A percentile compares a stretch with the other conserved stretches of the same genome.
phyloP scores from a whole-genome alignment of 352 stramenopile species.

The Phytopythium vexans region DNA sequence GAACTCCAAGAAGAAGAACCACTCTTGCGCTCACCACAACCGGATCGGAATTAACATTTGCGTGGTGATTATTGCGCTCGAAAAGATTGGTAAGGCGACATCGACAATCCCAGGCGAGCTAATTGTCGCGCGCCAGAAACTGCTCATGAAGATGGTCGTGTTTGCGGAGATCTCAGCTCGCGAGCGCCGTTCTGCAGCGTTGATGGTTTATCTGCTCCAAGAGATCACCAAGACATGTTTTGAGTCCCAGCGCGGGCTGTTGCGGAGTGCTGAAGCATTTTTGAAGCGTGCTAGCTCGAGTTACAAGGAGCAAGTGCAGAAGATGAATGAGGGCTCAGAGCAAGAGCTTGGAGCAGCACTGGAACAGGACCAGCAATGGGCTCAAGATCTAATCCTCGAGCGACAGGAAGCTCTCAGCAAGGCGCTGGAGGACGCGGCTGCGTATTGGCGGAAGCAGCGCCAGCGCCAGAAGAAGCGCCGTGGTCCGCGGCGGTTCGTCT shows the following conservation, averaged over 20 bases:
- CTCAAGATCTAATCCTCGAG: conserved; percentile 40
- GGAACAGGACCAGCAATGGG: conserved; percentile 52
- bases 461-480: conserved; percentile 24
- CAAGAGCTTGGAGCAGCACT: conserved; percentile 10
- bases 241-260: conserved; percentile 29
- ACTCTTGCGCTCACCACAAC: conserved; percentile 62
- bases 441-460: conserved; percentile 36
- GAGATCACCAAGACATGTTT: conserved; percentile 47
- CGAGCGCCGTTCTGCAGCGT: conserved; percentile 45
- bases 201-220: conserved; percentile 50
- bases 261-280: conserved; percentile 40
- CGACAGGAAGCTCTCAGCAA: conserved; percentile 28
- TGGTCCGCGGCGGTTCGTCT: conserved; percentile 15
- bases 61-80: conserved; percentile 66
- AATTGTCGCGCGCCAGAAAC: conserved; percentile 39
- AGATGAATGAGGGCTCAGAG: conserved; percentile 10
- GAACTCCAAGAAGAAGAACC: conserved; percentile 12
- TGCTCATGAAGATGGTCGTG: conserved; percentile 51
- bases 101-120: conserved; percentile 19
- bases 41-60: conserved; percentile 68
- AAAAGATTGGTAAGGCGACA: conserved; percentile 26
- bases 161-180: conserved; percentile 44
- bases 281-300: conserved; percentile 40
- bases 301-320: conserved; percentile 25
- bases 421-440: conserved; percentile 33